Percentiles rank a stretch among this genome's conserved stretches.
phyloP scores from a whole-genome alignment of 768 basidiomycete species.

The Albatrellus ellisii region DNA sequence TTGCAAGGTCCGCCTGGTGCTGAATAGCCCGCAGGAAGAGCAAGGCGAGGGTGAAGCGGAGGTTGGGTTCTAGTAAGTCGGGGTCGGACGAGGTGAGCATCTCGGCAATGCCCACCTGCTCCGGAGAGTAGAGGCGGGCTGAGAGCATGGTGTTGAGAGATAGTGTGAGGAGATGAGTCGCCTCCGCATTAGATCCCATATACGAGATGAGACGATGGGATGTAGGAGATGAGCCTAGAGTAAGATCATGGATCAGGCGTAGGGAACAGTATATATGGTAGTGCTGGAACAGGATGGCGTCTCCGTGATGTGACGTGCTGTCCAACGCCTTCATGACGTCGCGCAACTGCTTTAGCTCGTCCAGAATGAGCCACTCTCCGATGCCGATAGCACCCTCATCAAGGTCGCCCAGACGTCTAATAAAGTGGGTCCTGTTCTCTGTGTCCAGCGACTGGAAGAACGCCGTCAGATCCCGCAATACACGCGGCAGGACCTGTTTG shows the following conservation, averaged over 20 bases:
- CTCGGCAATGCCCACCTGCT: conserved; percentile 30
- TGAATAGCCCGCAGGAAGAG: conserved; percentile 17
- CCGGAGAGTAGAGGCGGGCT: conserved; percentile 29
- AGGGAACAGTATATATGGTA: conserved; percentile 38
- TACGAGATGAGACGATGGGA: conserved; percentile 31
- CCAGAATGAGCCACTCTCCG: conserved; percentile 57
- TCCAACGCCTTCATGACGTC: conserved; percentile 25
- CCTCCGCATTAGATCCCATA: conserved; percentile 30
- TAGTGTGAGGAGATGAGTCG: conserved; percentile 26
- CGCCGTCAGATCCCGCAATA: conserved; percentile 36
- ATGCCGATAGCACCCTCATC: conserved; percentile 45
- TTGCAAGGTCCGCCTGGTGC: conserved; percentile 11
- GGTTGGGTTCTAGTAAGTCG: conserved; percentile 1
- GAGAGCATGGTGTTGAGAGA: conserved; percentile 36
- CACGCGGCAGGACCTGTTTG: conserved; percentile 38
- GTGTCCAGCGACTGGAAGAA: conserved; percentile 49
- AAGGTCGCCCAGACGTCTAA: conserved; percentile 40
- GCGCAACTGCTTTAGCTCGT: conserved; percentile 44
- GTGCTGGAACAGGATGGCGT: conserved; percentile 27
- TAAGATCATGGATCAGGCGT: conserved; percentile 33
- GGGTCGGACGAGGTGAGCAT: conserved; percentile 15
- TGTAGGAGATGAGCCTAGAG: conserved; percentile 24
- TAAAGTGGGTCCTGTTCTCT: conserved; percentile 31
- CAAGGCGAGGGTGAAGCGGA: conserved; percentile 15
- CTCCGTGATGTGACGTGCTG: conserved; percentile 17